phyloP scores from a whole-genome alignment of 768 basidiomycete genomes.

The Psilocybe cyanescens region DNA sequence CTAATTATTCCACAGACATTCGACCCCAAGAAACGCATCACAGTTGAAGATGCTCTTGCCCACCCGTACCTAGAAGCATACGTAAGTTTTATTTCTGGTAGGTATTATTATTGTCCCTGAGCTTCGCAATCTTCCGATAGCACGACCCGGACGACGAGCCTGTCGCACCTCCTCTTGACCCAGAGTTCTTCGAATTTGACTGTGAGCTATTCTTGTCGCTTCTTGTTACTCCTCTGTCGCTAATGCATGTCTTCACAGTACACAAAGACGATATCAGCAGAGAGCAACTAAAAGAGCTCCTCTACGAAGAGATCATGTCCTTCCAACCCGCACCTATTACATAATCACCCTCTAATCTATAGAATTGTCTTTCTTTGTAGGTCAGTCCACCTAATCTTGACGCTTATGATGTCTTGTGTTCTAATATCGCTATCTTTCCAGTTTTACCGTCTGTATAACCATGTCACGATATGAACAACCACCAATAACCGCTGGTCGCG shows the following conservation, averaged over 20 bases:
- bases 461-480: conserved; percentile 1
- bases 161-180: conserved; percentile 90
- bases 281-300: conserved; percentile 92
- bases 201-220: conserved; percentile 47
- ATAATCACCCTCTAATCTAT: conserved; percentile 28
- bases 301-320: conserved; percentile 94
- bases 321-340: conserved; percentile 68
- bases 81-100: conserved; percentile 43
- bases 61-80: conserved; percentile 96
- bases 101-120: conserved; percentile 4
- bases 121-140: conserved; percentile 36
- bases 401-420: background rate
- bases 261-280: conserved; percentile 96
- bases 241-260: conserved; percentile 44
- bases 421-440: background rate
- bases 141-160: conserved; percentile 99
- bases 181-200: conserved; percentile 98
- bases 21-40: conserved; percentile 96
- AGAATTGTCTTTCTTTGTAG: conserved; percentile 8
- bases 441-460: conserved; percentile 11
- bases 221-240: background rate
- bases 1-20: conserved; percentile 65
- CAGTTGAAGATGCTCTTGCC: conserved; percentile 92
- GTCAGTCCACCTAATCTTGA: background rate
- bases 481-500: conserved; percentile 10